phyloP scores from a whole-genome alignment of 768 basidiomycete species.

The Mycena maculata region DNA sequence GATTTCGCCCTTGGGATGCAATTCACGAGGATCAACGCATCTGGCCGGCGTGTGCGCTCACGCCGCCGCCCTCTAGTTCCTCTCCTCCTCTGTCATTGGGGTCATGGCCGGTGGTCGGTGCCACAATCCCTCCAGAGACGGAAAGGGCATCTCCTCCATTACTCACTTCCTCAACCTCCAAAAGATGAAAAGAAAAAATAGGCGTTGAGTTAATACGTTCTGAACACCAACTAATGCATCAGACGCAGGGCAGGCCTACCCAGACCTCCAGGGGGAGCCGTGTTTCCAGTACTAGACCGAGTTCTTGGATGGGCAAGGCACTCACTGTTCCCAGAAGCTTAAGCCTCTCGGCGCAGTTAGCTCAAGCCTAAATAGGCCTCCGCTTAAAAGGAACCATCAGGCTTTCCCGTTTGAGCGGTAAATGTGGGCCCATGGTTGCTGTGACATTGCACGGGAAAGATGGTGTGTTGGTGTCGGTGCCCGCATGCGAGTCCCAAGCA shows the following conservation, averaged over 20 bases:
- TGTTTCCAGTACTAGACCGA: background rate
- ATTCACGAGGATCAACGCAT: background rate
- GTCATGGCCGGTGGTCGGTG: too few species aligned
- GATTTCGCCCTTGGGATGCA: background rate
- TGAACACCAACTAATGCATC: background rate
- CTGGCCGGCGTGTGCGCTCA: background rate
- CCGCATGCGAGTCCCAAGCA: background rate
- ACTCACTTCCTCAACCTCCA: background rate
- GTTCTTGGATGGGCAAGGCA: background rate
- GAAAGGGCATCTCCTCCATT: background rate
- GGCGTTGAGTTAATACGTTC: constrained; percentile 5
- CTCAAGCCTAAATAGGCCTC: too few species aligned
- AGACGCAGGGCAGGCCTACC: background rate
- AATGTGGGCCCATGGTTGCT: too few species aligned
- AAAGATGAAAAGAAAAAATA: background rate
- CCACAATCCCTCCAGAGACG: background rate
- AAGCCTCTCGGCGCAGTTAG: constrained; percentile 19
- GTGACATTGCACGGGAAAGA: too few species aligned
- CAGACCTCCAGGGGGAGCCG: constrained; percentile 1
- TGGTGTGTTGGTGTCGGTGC: too few species aligned
- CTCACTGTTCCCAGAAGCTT: background rate
- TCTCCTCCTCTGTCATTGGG: too few species aligned
- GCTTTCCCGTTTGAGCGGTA: too few species aligned
- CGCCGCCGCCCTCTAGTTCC: too few species aligned
- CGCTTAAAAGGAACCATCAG: too few species aligned